phyloP scores from a whole-genome alignment of 768 basidiomycete genomes.

The Gloeopeniophorella convolvens region DNA sequence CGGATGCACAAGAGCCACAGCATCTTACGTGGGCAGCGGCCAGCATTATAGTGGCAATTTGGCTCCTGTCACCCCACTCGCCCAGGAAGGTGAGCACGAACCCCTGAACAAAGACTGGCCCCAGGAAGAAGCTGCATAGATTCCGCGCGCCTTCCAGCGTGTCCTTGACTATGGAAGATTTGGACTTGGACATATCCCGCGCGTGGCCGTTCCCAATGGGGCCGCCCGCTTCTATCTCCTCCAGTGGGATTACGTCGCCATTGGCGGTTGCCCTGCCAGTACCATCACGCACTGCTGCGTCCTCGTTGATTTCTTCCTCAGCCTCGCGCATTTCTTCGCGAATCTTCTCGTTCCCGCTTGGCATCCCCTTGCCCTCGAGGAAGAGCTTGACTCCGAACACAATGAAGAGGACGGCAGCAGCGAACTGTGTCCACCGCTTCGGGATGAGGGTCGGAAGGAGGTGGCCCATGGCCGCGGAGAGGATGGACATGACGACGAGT shows the following conservation, averaged over 20 bases:
- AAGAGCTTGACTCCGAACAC: constrained; percentile 90
- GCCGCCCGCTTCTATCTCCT: constrained; percentile 70
- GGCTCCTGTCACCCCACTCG: constrained; percentile 98
- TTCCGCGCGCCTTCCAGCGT: constrained; percentile 67
- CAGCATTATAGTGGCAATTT: constrained; percentile 94
- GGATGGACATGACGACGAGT: constrained; percentile 86
- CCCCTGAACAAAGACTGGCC: constrained; percentile 92
- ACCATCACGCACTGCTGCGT: constrained; percentile 50
- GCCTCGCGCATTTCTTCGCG: constrained; percentile 93
- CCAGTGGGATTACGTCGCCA: constrained; percentile 52
- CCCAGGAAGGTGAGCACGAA: constrained; percentile 96
- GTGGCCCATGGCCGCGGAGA: constrained; percentile 91
- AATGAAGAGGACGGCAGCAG: constrained; percentile 79
- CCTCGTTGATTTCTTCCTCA: constrained; percentile 90
- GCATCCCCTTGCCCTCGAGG: constrained; percentile 78
- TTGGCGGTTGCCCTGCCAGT: constrained; percentile 29
- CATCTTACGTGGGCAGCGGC: constrained; percentile 85
- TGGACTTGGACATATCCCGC: constrained; percentile 17
- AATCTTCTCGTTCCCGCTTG: constrained; percentile 70
- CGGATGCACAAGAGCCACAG: neutral
- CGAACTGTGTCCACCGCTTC: constrained; percentile 39
- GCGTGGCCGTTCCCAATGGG: constrained; percentile 19
- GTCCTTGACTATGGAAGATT: constrained; percentile 20
- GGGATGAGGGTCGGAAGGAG: constrained; percentile 83
- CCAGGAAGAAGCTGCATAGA: constrained; percentile 74